Evolutionary conservation across 306 rosid species (phyloP).

Genomic region (Pyrus bretschneideri): DNA sequence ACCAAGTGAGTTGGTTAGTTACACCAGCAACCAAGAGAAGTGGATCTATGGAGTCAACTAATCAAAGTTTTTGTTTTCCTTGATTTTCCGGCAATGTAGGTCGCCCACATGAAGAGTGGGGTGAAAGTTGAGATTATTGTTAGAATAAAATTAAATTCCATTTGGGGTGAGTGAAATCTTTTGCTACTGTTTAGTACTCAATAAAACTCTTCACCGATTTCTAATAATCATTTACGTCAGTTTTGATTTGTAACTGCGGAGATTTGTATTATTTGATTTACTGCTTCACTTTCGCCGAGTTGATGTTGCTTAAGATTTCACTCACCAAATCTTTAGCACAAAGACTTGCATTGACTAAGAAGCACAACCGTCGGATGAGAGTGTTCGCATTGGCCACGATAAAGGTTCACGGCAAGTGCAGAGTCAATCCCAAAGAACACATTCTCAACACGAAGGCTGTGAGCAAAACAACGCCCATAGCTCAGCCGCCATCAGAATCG

Average conservation of each 20-base stretch:
- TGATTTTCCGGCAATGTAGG: conserved; percentile 14
- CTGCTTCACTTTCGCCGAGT: too few relatives aligned
- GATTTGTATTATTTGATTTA: too few relatives aligned
- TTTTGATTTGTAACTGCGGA: neutral
- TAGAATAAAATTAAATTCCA: conserved; percentile 18
- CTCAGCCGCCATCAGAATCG: too few relatives aligned
- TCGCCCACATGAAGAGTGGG: conserved; percentile 13
- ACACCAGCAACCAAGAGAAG: conserved; percentile 80
- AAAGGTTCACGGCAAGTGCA: too few relatives aligned
- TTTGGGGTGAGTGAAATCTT: conserved; percentile 13
- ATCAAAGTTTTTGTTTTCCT: conserved; percentile 5
- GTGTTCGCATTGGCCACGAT: too few relatives aligned
- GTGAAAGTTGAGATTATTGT: conserved; percentile 5
- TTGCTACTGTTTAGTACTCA: neutral
- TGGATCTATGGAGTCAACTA: conserved; percentile 79
- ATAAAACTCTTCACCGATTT: neutral
- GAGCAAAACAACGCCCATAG: too few relatives aligned
- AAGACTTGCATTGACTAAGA: too few relatives aligned
- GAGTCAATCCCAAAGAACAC: too few relatives aligned
- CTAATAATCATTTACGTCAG: neutral
- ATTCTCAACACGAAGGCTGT: too few relatives aligned
- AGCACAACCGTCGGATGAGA: too few relatives aligned
- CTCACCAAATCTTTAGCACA: too few relatives aligned
- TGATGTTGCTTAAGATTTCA: too few relatives aligned
- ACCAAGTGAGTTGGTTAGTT: conserved; percentile 76